These are phyloP conservation scores for Quercus cerris DNA, from an alignment of 306 rosid species.

Conservation along the genomic window DNA sequence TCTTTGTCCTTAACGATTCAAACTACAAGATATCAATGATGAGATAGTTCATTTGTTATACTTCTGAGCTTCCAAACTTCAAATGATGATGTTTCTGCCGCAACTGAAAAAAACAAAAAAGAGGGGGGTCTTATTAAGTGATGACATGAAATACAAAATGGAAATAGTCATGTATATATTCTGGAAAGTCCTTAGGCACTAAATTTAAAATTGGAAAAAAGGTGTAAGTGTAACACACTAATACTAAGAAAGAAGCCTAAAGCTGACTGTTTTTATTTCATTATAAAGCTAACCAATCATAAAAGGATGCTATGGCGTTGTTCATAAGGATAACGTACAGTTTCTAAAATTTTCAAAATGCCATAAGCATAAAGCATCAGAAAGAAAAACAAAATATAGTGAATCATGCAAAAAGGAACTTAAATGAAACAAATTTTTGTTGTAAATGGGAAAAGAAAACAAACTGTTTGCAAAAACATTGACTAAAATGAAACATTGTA, in stretches of 20 bases:
- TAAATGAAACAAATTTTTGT: not conserved
- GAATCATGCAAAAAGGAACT: too few species aligned
- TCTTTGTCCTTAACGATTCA: not conserved
- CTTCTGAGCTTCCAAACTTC: not conserved
- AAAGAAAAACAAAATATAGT: too few species aligned
- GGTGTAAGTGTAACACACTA: not conserved
- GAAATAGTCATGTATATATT: not conserved
- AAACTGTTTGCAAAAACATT: not conserved
- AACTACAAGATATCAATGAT: not conserved
- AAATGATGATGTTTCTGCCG: too few species aligned
- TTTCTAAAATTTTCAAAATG: too few species aligned
- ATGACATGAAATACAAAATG: too few species aligned
- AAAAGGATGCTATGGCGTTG: not conserved
- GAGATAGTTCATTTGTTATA: not conserved
- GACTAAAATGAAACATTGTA: not conserved
- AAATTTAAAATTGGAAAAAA: not conserved
- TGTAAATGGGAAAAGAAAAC: not conserved
- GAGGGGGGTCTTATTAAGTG: too few species aligned
- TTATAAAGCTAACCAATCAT: too few species aligned
- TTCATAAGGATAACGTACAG: not conserved
- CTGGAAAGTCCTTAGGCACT: not conserved
- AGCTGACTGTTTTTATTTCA: not conserved
- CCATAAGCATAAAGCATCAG: too few species aligned
- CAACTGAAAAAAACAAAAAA: too few species aligned
- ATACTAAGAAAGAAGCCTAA: not conserved